A percentile compares a stretch with the other conserved stretches of the same genome.
Evolutionary conservation across 2,329 filamentous ascomycete species (phyloP).

Genomic region (Fusarium hainanense): DNA sequence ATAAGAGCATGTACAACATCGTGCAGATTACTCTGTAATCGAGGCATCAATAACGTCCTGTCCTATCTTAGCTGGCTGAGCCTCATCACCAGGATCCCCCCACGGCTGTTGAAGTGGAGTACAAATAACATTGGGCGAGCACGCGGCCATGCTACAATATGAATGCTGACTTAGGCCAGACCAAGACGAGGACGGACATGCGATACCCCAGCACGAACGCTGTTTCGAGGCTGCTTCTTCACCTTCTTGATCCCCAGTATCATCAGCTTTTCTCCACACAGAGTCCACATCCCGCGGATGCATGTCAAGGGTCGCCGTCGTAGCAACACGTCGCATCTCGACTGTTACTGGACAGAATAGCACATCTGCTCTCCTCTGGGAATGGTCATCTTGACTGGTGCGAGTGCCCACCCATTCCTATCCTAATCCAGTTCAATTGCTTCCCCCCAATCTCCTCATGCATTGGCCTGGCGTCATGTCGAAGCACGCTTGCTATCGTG

Average conservation of each 20-base stretch:
- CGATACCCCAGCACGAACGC: slow-evolving; percentile 38
- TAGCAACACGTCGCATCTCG: slow-evolving; percentile 45
- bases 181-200: slow-evolving; percentile 24
- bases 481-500: slow-evolving; percentile 53
- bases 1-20: slow-evolving; percentile 15
- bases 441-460: slow-evolving; percentile 36
- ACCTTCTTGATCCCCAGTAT: slow-evolving; percentile 35
- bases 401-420: slow-evolving; percentile 44
- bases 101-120: slow-evolving; percentile 26
- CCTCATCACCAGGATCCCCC: slow-evolving; percentile 30
- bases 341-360: slow-evolving; percentile 35
- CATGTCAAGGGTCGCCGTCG: slow-evolving; percentile 39
- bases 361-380: slow-evolving; percentile 19
- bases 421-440: slow-evolving; percentile 44
- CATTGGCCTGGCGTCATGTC: slow-evolving; percentile 45
- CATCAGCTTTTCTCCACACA: slow-evolving; percentile 41
- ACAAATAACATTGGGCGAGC: slow-evolving; percentile 10
- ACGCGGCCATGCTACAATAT: slow-evolving; percentile 13
- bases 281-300: slow-evolving; percentile 40
- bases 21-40: slow-evolving; percentile 15
- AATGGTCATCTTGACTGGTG: slow-evolving; percentile 39
- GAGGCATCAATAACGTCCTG: slow-evolving; percentile 28
- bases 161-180: slow-evolving; percentile 1
- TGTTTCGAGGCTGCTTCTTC: slow-evolving; percentile 23
- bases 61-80: slow-evolving; percentile 19